A percentile compares a stretch with the other conserved stretches of the same genome.
phyloP scores from a whole-genome alignment of 805 yeast genomes.

The Teunomyces barrocoloradensis region DNA sequence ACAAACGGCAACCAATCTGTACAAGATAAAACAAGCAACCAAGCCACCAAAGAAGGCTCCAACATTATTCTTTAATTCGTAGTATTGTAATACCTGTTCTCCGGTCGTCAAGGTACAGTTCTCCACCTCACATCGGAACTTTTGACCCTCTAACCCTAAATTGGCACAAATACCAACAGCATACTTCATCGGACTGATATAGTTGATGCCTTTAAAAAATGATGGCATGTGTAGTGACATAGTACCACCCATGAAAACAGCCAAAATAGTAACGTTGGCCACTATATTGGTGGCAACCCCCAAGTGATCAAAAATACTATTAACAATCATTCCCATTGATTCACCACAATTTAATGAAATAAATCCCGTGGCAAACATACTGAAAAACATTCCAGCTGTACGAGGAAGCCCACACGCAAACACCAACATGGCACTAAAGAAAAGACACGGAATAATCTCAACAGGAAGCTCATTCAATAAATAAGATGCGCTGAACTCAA shows the following conservation, averaged over 20 bases:
- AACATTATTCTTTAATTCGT: slow-evolving; percentile 25
- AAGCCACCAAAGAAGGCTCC: slow-evolving; percentile 34
- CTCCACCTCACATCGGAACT: slow-evolving; percentile 14
- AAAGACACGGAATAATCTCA: slow-evolving; percentile 18
- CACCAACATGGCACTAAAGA: slow-evolving; percentile 21
- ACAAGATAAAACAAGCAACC: slow-evolving; percentile 33
- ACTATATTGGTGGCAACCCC: slow-evolving; percentile 23
- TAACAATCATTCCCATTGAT: slow-evolving; percentile 23
- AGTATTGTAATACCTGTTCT: slow-evolving; percentile 29
- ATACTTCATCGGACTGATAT: slow-evolving; percentile 22
- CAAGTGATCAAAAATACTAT: slow-evolving; percentile 21
- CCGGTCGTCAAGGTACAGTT: slow-evolving; percentile 32
- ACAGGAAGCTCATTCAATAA: slow-evolving; percentile 24
- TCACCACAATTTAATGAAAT: slow-evolving; percentile 23
- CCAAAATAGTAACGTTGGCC: slow-evolving; percentile 17
- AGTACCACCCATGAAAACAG: slow-evolving; percentile 28
- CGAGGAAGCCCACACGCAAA: slow-evolving; percentile 23
- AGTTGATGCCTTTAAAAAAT: slow-evolving; percentile 23
- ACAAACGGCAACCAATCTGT: slow-evolving; percentile 29
- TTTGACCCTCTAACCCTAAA: slow-evolving; percentile 17
- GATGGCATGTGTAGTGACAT: slow-evolving; percentile 29
- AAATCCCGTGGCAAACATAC: slow-evolving; percentile 14
- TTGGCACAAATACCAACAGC: slow-evolving; percentile 21
- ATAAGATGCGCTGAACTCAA: slow-evolving; percentile 19
- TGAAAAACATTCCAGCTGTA: slow-evolving; percentile 21